phyloP scores from a whole-genome alignment of 148 eudicot genomes.

The Rhododendron ferrugineum region DNA sequence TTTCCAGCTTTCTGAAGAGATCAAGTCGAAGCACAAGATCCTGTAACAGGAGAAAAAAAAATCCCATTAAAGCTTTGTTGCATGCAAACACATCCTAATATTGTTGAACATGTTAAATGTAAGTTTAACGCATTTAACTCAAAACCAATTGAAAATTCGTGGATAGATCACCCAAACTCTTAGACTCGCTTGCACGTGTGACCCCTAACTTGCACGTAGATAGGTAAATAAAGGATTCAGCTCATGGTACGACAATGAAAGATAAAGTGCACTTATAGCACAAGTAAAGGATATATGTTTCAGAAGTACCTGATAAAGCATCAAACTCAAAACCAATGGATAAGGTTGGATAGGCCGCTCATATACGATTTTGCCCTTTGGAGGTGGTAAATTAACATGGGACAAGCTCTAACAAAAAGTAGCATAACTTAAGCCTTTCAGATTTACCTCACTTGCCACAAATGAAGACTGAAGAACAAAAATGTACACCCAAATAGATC shows the following conservation, averaged over 20 bases:
- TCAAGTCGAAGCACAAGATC: constrained; percentile 77
- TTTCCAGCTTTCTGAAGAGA: constrained; percentile 57
- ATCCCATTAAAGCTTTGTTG: not conserved
- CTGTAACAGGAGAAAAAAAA: constrained; percentile 33
- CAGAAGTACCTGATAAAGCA: not conserved
- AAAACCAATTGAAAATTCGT: not conserved
- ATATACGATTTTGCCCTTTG: not conserved
- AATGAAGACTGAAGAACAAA: not conserved
- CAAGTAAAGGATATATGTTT: not conserved
- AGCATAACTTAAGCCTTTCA: not conserved
- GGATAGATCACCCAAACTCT: not conserved
- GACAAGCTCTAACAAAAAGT: not conserved
- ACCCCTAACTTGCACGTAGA: not conserved
- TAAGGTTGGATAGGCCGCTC: not conserved
- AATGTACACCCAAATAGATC: not conserved
- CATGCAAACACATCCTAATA: not conserved
- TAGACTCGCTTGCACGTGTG: not conserved
- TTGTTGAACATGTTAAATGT: not conserved
- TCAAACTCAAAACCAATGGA: not conserved
- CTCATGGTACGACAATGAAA: not conserved
- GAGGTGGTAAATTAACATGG: not conserved
- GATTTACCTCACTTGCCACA: not conserved
- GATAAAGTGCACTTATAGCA: not conserved
- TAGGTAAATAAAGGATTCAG: not conserved
- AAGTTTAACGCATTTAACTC: not conserved